A percentile compares a stretch with the other conserved stretches of the same genome.
phyloP scores from a whole-genome alignment of 345 rosid species.

The Euphorbia pulcherrima region DNA sequence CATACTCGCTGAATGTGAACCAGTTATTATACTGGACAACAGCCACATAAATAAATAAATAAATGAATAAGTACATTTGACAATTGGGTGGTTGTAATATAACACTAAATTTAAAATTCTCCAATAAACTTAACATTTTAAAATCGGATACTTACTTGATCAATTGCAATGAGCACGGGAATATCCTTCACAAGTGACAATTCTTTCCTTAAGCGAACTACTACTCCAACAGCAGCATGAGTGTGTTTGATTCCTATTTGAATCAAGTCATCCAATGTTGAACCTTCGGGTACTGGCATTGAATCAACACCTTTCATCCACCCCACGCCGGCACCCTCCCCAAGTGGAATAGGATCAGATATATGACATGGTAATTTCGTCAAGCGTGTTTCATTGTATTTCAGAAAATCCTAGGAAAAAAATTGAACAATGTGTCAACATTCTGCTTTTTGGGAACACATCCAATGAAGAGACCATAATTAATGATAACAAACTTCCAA shows the following conservation, averaged over 20 bases:
- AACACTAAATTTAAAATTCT: neutral
- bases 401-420: conserved; percentile 59
- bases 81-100: neutral
- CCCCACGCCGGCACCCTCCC: conserved; percentile 95
- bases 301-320: conserved; percentile 69
- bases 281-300: conserved; percentile 58
- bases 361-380: conserved; percentile 67
- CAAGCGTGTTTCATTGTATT: conserved; percentile 57
- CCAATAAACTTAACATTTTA: neutral
- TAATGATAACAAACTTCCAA: neutral
- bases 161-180: conserved; percentile 87
- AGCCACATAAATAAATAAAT: conserved; percentile 23
- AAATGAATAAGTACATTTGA: conserved; percentile 18
- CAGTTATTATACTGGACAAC: conserved; percentile 76
- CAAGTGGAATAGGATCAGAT: conserved; percentile 67
- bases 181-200: conserved; percentile 80
- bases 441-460: neutral
- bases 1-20: conserved; percentile 94
- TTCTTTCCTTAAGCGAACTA: conserved; percentile 80
- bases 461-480: neutral
- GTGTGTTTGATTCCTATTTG: conserved; percentile 71
- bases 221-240: conserved; percentile 81
- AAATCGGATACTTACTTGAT: conserved; percentile 57
- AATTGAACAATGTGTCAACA: neutral
- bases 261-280: conserved; percentile 70